Evolutionary conservation across 257 asterid genomes (phyloP).

Genomic region (Anisodus tanguticus): DNA sequence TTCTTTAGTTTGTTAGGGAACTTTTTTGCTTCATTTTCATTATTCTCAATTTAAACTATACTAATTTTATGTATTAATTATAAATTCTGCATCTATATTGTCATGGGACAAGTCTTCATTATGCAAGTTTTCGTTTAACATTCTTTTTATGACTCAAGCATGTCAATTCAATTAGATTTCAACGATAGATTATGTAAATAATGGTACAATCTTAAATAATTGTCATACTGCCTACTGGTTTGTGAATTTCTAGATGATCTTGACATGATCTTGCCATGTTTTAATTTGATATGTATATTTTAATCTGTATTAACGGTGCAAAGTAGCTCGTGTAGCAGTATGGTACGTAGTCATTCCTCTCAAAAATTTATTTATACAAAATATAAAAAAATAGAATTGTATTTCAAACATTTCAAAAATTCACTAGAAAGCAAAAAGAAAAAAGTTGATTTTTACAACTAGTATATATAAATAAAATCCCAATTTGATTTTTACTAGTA

Average conservation of each 20-base stretch:
- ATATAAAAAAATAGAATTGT: neutral
- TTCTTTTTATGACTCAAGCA: too few species aligned
- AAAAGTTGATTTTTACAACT: too few species aligned
- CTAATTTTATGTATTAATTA: neutral
- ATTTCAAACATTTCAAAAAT: neutral
- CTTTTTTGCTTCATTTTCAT: neutral
- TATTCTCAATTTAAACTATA: neutral
- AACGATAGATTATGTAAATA: neutral
- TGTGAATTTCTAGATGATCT: constrained; percentile 21
- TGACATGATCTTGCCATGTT: neutral
- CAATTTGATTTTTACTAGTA: neutral
- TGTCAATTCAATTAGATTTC: too few species aligned
- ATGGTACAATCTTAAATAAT: neutral
- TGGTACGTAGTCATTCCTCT: neutral
- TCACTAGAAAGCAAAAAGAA: too few species aligned
- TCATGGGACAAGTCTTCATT: constrained; percentile 6
- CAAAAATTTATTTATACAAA: neutral
- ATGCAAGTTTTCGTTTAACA: neutral
- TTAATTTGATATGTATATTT: neutral
- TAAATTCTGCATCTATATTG: neutral
- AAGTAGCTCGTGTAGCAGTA: neutral
- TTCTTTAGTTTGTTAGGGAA: neutral
- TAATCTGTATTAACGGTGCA: constrained; percentile 11
- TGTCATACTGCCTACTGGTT: neutral
- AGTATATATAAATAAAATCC: neutral